Evolutionary conservation across 2,329 filamentous ascomycete species (phyloP).

Genomic region (Cucurbitaria berberidis): DNA sequence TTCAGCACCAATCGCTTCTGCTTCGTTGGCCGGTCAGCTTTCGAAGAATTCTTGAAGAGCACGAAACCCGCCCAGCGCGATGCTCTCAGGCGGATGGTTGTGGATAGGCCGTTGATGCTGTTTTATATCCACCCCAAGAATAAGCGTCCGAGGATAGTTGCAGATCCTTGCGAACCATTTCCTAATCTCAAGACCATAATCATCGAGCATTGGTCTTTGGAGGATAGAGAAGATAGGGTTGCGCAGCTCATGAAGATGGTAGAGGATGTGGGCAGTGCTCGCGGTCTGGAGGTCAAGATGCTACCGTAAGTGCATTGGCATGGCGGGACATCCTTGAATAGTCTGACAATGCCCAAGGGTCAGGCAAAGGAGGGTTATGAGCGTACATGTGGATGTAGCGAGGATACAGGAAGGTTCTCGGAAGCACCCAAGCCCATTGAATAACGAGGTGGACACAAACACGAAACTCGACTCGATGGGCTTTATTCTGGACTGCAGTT

Average conservation of each 20-base stretch:
- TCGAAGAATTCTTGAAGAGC: background rate
- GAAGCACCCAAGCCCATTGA: too few relatives aligned
- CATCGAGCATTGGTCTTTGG: background rate
- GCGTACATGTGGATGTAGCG: background rate
- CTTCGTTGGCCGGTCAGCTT: background rate
- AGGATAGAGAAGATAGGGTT: background rate
- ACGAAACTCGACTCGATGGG: too few relatives aligned
- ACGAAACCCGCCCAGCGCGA: background rate
- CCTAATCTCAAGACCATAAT: background rate
- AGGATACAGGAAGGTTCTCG: too few relatives aligned
- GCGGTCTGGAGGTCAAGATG: background rate
- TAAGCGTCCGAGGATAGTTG: background rate
- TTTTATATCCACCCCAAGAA: background rate
- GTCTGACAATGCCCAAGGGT: background rate
- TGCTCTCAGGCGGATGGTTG: background rate
- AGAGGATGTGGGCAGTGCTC: background rate
- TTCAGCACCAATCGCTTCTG: constrained; percentile 10
- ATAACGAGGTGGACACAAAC: too few relatives aligned
- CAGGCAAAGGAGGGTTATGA: background rate
- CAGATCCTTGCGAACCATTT: background rate
- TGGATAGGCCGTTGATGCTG: background rate
- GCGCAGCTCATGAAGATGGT: background rate
- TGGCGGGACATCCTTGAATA: background rate
- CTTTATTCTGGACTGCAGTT: background rate
- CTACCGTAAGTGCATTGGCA: background rate